These are phyloP conservation scores for Testicularia cyperi DNA, from an alignment of 1,284 basidiomycete species.

Conservation along the genomic window DNA sequence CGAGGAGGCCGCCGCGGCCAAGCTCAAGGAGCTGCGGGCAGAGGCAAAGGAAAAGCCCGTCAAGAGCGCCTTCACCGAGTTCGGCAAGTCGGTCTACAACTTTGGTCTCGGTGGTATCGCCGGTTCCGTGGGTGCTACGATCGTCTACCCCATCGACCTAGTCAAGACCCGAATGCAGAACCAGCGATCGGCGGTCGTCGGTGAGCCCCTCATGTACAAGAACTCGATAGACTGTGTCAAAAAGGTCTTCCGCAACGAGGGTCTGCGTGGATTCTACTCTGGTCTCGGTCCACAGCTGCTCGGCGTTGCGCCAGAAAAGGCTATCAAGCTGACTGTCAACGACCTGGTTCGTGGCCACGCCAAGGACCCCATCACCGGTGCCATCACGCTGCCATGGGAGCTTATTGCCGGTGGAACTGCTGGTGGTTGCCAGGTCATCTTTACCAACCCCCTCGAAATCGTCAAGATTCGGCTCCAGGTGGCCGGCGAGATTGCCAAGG, in stretches of 20 bases:
- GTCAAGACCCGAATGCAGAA: slow-evolving; percentile 91
- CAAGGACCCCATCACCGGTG: slow-evolving; percentile 90
- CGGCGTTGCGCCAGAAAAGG: slow-evolving; percentile 97
- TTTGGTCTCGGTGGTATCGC: slow-evolving; percentile 89
- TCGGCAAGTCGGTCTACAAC: slow-evolving; percentile 68
- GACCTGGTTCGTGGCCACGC: slow-evolving; percentile 81
- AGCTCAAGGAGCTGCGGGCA: slow-evolving; percentile 23
- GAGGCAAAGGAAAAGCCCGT: slow-evolving; percentile 24
- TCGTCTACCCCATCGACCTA: slow-evolving; percentile 91
- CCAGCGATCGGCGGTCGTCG: slow-evolving; percentile 65
- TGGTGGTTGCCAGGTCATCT: slow-evolving; percentile 95
- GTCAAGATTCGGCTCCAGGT: slow-evolving; percentile 94
- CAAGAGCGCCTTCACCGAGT: slow-evolving; percentile 23
- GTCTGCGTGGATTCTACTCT: slow-evolving; percentile 88
- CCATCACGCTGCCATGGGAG: slow-evolving; percentile 84
- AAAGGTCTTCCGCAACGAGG: slow-evolving; percentile 94
- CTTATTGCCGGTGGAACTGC: slow-evolving; percentile 86
- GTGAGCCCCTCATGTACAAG: slow-evolving; percentile 59
- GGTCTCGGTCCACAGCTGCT: slow-evolving; percentile 93
- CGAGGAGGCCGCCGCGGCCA: slow-evolving; percentile 14
- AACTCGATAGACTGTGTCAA: slow-evolving; percentile 75
- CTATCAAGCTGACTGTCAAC: slow-evolving; percentile 91
- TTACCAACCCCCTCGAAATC: slow-evolving; percentile 87
- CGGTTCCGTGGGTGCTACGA: slow-evolving; percentile 83
- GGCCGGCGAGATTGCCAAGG: slow-evolving; percentile 87